Evolutionary conservation across 1,139 yeast genomes (phyloP).

Genomic region (Insectozyma bohioensis): DNA sequence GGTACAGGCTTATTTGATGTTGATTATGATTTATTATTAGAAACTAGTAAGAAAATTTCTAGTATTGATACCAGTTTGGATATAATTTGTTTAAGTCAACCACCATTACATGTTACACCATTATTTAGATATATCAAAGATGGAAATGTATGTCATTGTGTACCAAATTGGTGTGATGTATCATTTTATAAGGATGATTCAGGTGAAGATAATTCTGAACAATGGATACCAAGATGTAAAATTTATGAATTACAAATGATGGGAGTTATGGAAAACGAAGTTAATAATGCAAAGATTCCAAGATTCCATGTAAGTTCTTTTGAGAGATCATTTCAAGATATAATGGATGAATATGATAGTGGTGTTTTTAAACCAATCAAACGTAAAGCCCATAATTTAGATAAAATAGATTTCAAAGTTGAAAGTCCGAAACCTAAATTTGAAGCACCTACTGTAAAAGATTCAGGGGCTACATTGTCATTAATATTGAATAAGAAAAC

Average conservation of each 20-base stretch:
- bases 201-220: conserved; percentile 45
- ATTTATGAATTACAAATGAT: conserved; percentile 96
- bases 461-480: conserved; percentile 27
- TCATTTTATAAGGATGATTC: conserved; percentile 72
- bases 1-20: conserved; percentile 95
- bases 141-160: conserved; percentile 66
- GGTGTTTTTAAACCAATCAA: conserved; percentile 42
- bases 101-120: conserved; percentile 92
- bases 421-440: conserved; percentile 59
- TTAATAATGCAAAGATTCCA: conserved; percentile 62
- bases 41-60: conserved; percentile 73
- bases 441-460: conserved; percentile 14
- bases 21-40: conserved; percentile 71
- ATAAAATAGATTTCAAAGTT: conserved; percentile 59
- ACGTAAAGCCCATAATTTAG: conserved; percentile 1
- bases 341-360: conserved; percentile 65
- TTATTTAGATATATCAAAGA: conserved; percentile 64
- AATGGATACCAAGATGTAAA: conserved; percentile 92
- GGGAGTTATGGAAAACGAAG: conserved; percentile 94
- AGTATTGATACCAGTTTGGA: conserved; percentile 85
- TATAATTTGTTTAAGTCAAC: conserved; percentile 82
- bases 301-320: conserved; percentile 35
- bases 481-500: conserved; percentile 23
- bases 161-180: conserved; percentile 93
- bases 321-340: conserved; percentile 37